Evolutionary conservation across 306 rosid species (phyloP).

Genomic region (Parietaria judaica): DNA sequence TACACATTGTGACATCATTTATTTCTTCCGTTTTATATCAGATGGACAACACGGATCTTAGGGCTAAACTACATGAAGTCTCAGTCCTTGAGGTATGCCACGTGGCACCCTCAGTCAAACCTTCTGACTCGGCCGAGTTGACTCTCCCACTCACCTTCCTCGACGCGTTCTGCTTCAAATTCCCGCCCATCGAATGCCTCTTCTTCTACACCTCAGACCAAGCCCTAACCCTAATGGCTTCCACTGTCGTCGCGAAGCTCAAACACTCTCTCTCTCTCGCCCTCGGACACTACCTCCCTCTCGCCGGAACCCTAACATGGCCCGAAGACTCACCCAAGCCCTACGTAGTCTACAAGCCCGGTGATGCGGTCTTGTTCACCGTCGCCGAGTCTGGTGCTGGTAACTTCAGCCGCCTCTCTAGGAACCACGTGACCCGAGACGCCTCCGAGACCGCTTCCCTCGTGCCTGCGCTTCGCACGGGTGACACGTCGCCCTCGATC

Average conservation of each 20-base stretch:
- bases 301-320: constrained; percentile 44
- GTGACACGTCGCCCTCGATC: constrained; percentile 11
- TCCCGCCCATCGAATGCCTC: constrained; percentile 25
- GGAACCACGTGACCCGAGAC: constrained; percentile 8
- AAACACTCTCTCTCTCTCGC: constrained; percentile 41
- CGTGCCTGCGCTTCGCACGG: constrained; percentile 25
- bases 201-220: constrained; percentile 27
- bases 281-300: constrained; percentile 42
- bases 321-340: constrained; percentile 24
- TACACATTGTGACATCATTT: too few species aligned
- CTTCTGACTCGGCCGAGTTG: neutral
- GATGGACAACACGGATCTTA: too few species aligned
- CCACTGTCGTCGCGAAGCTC: constrained; percentile 22
- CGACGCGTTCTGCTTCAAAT: constrained; percentile 23
- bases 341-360: constrained; percentile 21
- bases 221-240: neutral
- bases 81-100: constrained; percentile 2
- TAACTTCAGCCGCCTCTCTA: constrained; percentile 16
- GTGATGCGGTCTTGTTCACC: constrained; percentile 23
- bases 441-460: constrained; percentile 20
- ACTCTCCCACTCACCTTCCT: constrained; percentile 30
- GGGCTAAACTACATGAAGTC: neutral
- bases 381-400: constrained; percentile 24
- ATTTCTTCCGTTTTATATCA: too few species aligned
- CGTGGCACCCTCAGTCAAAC: constrained; percentile 1